These are phyloP conservation scores for Lentinula boryana DNA, from an alignment of 768 basidiomycete genomes.

Conservation along the genomic window DNA sequence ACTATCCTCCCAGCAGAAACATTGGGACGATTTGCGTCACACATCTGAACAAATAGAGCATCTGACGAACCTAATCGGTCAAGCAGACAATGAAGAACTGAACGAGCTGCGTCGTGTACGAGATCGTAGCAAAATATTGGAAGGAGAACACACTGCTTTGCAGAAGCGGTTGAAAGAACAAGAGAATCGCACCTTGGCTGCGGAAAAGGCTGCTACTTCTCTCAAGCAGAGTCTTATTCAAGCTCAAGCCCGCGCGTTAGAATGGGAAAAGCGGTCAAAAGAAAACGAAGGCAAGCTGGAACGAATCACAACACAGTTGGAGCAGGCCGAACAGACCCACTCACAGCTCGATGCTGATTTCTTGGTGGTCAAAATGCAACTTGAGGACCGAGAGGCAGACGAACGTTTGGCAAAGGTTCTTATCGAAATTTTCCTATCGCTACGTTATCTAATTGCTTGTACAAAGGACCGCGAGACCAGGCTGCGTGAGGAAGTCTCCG, in stretches of 20 bases:
- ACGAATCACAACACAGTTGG: slow-evolving; percentile 50
- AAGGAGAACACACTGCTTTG: slow-evolving; percentile 58
- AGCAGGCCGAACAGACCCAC: slow-evolving; percentile 61
- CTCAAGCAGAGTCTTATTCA: slow-evolving; percentile 61
- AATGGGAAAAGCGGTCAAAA: slow-evolving; percentile 78
- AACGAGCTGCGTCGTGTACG: slow-evolving; percentile 63
- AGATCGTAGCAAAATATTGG: slow-evolving; percentile 55
- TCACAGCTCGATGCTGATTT: slow-evolving; percentile 67
- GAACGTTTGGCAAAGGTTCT: slow-evolving; percentile 62
- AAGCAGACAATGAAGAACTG: slow-evolving; percentile 66
- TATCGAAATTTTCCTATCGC: background rate
- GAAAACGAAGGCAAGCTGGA: slow-evolving; percentile 65
- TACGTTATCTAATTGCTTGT: background rate
- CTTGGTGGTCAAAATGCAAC: slow-evolving; percentile 58
- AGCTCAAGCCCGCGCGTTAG: slow-evolving; percentile 71
- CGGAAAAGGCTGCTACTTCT: slow-evolving; percentile 51
- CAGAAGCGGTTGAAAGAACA: slow-evolving; percentile 73
- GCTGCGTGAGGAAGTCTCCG: slow-evolving; percentile 58
- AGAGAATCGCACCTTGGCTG: slow-evolving; percentile 44
- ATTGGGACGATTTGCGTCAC: slow-evolving; percentile 73
- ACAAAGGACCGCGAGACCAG: slow-evolving; percentile 65
- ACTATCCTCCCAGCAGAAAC: slow-evolving; percentile 55
- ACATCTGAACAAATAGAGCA: slow-evolving; percentile 69
- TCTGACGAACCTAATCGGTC: slow-evolving; percentile 54
- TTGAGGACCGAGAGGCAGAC: slow-evolving; percentile 72